A percentile compares a stretch with the other conserved stretches of the same genome.
Evolutionary conservation across 371 early-diverging fungal genomes (phyloP).

Genomic region (Rhizoclosmatium hyalinum): DNA sequence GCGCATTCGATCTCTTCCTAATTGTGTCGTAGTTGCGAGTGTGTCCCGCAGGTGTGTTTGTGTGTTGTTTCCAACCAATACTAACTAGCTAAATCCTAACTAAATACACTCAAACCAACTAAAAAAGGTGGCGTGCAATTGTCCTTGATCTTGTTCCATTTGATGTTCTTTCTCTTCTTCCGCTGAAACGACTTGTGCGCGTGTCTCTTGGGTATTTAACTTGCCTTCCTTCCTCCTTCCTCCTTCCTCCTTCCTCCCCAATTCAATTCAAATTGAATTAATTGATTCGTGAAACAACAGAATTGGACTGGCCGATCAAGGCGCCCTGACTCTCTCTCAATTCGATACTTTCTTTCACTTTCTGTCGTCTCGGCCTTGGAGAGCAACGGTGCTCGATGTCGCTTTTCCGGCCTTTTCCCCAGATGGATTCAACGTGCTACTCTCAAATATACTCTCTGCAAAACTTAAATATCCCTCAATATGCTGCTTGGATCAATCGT

Average conservation of each 20-base stretch:
- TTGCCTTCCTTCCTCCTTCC: slow-evolving; percentile 4
- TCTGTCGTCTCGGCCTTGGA: slow-evolving; percentile 10
- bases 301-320: slow-evolving; percentile 4
- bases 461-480: background rate
- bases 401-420: slow-evolving; percentile 1
- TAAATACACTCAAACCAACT: background rate
- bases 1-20: no score
- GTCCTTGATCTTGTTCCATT: background rate
- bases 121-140: background rate
- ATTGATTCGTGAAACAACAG: no score
- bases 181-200: slow-evolving; percentile 2
- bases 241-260: background rate
- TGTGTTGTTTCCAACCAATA: no score
- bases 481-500: slow-evolving; percentile 3
- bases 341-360: background rate
- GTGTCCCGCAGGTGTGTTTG: background rate
- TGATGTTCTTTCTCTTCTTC: background rate
- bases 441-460: background rate
- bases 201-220: background rate
- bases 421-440: background rate
- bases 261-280: no score
- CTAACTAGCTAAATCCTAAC: background rate
- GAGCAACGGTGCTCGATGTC: background rate
- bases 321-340: background rate
- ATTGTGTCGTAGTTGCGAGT: background rate